Percentiles rank a stretch among this genome's conserved stretches.
Evolutionary conservation across 1,284 basidiomycete genomes (phyloP).

Genomic region (Uromyces viciae-fabae): DNA sequence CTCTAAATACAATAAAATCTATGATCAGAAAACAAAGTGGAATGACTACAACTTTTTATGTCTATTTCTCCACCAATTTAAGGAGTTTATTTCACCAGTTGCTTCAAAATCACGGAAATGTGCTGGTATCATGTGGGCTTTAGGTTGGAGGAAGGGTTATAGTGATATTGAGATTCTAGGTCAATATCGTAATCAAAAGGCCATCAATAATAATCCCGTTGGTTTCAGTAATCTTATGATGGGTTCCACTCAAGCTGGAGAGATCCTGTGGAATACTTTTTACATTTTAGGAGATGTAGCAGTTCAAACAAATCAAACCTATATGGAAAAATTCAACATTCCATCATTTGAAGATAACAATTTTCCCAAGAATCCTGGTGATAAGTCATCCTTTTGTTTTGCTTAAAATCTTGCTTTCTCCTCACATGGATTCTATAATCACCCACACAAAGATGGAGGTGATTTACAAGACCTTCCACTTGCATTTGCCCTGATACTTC

Average conservation of each 20-base stretch:
- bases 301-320: not conserved
- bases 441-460: conserved; percentile 11
- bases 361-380: not conserved
- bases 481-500: not conserved
- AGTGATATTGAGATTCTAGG: conserved; percentile 1
- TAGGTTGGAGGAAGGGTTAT: not conserved
- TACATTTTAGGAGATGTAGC: conserved; percentile 7
- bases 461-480: conserved; percentile 7
- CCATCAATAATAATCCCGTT: not conserved
- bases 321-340: conserved; percentile 11
- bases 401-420: not conserved
- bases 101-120: conserved; percentile 10
- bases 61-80: not conserved
- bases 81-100: conserved; percentile 6
- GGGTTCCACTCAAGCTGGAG: not conserved
- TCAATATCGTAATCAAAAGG: not conserved
- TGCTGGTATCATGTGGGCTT: not conserved
- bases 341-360: not conserved
- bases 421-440: conserved; percentile 11
- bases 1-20: not conserved
- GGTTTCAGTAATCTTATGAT: not conserved
- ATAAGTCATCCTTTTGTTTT: conserved; percentile 14
- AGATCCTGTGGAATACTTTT: conserved; percentile 6
- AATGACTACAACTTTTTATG: not conserved
- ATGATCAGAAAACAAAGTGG: conserved; percentile 9